Conservation (phyloP, 345 rosid species). For the Litchi chinensis region DNA sequence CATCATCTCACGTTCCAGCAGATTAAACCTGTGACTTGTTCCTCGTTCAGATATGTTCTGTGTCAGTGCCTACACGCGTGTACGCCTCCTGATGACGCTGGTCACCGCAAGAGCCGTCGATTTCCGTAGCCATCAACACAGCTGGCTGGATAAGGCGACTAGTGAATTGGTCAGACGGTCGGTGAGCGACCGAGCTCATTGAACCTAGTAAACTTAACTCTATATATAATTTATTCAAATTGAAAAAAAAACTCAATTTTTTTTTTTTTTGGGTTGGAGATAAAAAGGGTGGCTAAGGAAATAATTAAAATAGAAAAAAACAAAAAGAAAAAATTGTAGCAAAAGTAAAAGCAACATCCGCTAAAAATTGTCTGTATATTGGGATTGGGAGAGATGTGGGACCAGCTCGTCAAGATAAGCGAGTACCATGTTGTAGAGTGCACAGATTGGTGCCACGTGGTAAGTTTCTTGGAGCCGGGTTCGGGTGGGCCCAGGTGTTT, state of each 20-base stretch:
- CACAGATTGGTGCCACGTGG: constrained; percentile 12
- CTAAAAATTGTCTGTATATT: background rate
- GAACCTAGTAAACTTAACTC: constrained; percentile 5
- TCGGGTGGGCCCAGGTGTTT: constrained; percentile 3
- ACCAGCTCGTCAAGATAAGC: background rate
- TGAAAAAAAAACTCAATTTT: background rate
- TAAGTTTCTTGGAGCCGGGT: background rate
- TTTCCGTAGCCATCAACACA: constrained; percentile 18
- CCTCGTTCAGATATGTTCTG: background rate
- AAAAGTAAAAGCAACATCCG: background rate
- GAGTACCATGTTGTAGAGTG: constrained; percentile 4
- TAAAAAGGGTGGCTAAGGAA: constrained; percentile 9
- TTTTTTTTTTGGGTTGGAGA: background rate
- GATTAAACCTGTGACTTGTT: no score
- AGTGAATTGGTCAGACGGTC: constrained; percentile 30
- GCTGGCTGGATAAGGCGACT: constrained; percentile 14
- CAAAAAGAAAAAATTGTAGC: background rate
- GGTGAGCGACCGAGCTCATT: constrained; percentile 32
- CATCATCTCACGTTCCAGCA: background rate
- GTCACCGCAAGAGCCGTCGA: constrained; percentile 18
- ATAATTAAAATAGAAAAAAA: background rate
- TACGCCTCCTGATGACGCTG: background rate
- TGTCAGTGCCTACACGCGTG: constrained; percentile 25
- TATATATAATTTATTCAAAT: background rate
- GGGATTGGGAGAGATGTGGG: background rate